These are phyloP conservation scores for Bondarzewia mesenterica DNA, from an alignment of 1,284 basidiomycete genomes.

Conservation along the genomic window DNA sequence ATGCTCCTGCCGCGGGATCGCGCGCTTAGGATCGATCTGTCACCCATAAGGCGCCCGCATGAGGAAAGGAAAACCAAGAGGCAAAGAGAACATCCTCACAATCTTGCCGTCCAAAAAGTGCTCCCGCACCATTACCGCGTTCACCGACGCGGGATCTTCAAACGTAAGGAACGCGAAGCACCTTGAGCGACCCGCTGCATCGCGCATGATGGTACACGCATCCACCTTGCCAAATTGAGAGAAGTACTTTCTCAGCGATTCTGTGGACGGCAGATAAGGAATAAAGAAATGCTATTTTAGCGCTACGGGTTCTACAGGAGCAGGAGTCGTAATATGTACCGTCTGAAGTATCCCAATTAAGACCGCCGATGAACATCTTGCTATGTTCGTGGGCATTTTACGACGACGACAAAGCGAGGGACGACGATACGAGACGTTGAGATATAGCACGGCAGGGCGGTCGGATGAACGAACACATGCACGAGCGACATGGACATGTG, in stretches of 20 bases:
- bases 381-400: conserved; percentile 32
- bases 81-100: conserved; percentile 29
- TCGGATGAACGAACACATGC: conserved; percentile 13
- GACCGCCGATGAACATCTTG: conserved; percentile 96
- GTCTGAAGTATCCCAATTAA: conserved; percentile 97
- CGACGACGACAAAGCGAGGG: background rate
- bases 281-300: conserved; percentile 25
- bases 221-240: conserved; percentile 86
- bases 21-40: conserved; percentile 98
- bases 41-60: background rate
- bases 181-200: conserved; percentile 81
- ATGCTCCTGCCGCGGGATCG: conserved; percentile 93
- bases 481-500: conserved; percentile 17
- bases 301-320: conserved; percentile 26
- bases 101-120: conserved; percentile 92
- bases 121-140: conserved; percentile 83
- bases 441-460: conserved; percentile 8
- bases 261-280: conserved; percentile 29
- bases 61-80: background rate
- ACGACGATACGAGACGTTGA: conserved; percentile 10
- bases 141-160: conserved; percentile 79
- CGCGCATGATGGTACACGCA: conserved; percentile 93
- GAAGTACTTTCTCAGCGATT: conserved; percentile 80
- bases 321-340: conserved; percentile 48
- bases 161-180: conserved; percentile 95